These are phyloP conservation scores for Mallotus japonicus DNA, from an alignment of 441 rosid species.

Conservation along the genomic window DNA sequence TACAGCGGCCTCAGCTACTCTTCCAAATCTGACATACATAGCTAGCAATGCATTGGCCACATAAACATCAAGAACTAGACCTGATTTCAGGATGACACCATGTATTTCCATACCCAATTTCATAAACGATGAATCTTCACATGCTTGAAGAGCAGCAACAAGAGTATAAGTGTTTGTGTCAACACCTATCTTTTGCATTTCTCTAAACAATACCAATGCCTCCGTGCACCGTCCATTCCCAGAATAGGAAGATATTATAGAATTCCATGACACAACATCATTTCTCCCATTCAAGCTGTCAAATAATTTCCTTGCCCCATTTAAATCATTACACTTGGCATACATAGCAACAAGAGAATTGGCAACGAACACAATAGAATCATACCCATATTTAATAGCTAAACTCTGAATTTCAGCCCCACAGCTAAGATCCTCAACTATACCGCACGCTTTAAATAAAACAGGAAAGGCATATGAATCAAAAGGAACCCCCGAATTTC, in stretches of 20 bases:
- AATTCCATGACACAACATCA: constrained; percentile 80
- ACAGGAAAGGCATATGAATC: constrained; percentile 61
- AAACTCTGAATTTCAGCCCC: constrained; percentile 71
- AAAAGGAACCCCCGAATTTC: constrained; percentile 42
- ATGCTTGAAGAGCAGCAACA: constrained; percentile 77
- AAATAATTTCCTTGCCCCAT: constrained; percentile 60
- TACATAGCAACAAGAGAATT: constrained; percentile 81
- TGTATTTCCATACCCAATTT: constrained; percentile 71
- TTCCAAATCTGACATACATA: constrained; percentile 62
- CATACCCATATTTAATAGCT: constrained; percentile 49
- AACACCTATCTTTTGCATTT: constrained; percentile 52
- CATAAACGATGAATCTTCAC: constrained; percentile 42
- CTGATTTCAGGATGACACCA: constrained; percentile 59
- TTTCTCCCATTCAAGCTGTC: constrained; percentile 40
- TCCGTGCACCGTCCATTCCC: constrained; percentile 42
- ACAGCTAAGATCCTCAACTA: constrained; percentile 34
- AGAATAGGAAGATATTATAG: constrained; percentile 66
- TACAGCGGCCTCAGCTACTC: constrained; percentile 41
- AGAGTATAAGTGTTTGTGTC: constrained; percentile 46
- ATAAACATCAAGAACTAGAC: constrained; percentile 27
- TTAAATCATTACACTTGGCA: constrained; percentile 63
- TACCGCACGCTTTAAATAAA: constrained; percentile 60
- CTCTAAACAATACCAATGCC: constrained; percentile 62
- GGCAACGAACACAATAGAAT: constrained; percentile 42
- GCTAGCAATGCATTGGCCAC: constrained; percentile 65